These are phyloP conservation scores for Plantago elongata DNA, from an alignment of 257 asterid species.

Conservation along the genomic window DNA sequence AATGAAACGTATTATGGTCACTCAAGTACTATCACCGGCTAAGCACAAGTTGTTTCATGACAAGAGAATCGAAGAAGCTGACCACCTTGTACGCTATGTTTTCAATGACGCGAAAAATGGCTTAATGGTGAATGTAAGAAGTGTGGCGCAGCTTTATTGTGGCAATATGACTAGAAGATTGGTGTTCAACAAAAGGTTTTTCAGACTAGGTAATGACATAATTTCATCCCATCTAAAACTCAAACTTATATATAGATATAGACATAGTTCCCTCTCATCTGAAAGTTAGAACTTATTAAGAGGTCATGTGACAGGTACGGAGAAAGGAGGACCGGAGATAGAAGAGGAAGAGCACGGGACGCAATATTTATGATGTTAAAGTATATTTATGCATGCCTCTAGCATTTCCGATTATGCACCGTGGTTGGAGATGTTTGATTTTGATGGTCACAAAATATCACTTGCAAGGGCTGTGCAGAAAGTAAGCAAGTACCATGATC, in stretches of 20 bases:
- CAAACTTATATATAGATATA: too few relatives aligned
- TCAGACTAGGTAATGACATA: not conserved
- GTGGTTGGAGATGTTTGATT: constrained; percentile 3
- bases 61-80: constrained; percentile 17
- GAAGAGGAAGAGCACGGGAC: constrained; percentile 20
- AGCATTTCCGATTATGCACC: constrained; percentile 15
- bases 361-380: constrained; percentile 3
- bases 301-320: constrained; percentile 2
- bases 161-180: constrained; percentile 14
- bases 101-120: constrained; percentile 3
- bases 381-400: constrained; percentile 3
- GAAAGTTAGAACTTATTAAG: too few relatives aligned
- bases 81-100: constrained; percentile 11
- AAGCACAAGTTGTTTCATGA: constrained; percentile 11
- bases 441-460: not conserved
- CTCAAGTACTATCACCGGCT: constrained; percentile 10
- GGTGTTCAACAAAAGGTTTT: constrained; percentile 13
- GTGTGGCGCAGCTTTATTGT: constrained; percentile 3
- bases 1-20: constrained; percentile 16
- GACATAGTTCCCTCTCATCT: too few relatives aligned
- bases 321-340: constrained; percentile 17
- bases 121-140: constrained; percentile 12
- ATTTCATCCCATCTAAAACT: too few relatives aligned
- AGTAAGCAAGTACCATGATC: constrained; percentile 6
- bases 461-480: not conserved